Conservation (phyloP, 768 basidiomycete species). For the Trichaptum fuscoviolaceum region DNA sequence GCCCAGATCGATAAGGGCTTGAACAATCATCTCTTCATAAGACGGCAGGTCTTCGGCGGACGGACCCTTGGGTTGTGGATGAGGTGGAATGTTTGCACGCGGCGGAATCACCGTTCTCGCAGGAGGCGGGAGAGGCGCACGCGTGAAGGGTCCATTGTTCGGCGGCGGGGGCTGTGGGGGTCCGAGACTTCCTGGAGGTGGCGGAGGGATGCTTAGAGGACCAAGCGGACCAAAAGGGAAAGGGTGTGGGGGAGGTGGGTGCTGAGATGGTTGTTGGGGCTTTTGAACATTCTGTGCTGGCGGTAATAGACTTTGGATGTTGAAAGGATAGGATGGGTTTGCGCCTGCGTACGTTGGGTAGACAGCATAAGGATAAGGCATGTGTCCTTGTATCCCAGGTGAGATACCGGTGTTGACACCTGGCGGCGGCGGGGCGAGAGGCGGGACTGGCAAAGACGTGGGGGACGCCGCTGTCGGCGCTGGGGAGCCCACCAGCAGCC, state of each 20-base stretch:
- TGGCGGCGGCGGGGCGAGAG: not conserved
- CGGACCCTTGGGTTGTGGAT: not conserved
- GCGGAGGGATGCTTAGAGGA: not conserved
- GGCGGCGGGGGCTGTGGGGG: not conserved
- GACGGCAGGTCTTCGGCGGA: slow-evolving; percentile 62
- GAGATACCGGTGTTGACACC: not conserved
- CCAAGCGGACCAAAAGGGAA: not conserved
- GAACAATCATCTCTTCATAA: slow-evolving; percentile 90
- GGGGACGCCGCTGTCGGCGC: too few relatives aligned
- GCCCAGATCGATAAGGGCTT: slow-evolving; percentile 59
- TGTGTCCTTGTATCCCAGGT: not conserved
- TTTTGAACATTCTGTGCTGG: not conserved
- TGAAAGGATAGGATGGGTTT: not conserved
- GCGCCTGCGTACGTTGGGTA: not conserved
- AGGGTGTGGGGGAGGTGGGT: not conserved
- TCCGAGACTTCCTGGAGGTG: not conserved
- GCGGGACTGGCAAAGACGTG: not conserved
- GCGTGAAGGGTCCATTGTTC: not conserved
- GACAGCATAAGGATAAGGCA: not conserved
- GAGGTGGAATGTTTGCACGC: not conserved
- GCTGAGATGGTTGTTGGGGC: not conserved
- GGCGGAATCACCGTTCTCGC: not conserved
- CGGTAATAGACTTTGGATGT: not conserved
- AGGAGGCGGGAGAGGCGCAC: not conserved
- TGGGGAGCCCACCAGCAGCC: not conserved